Percentiles rank a stretch among this genome's conserved stretches.
Evolutionary conservation across 805 yeast genomes (phyloP).

Genomic region (Starmerella vitae): DNA sequence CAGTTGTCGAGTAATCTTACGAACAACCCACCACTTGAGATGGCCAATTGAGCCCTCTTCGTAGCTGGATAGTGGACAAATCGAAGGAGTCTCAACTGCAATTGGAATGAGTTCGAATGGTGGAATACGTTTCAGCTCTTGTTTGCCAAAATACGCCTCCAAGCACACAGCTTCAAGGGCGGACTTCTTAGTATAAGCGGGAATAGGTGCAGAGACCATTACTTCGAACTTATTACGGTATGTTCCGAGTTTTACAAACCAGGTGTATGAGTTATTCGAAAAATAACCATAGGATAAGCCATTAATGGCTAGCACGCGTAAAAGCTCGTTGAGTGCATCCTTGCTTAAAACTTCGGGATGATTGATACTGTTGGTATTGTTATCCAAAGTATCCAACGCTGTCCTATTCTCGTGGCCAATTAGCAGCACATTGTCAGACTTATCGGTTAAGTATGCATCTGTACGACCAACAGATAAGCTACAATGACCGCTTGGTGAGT

Average conservation of each 20-base stretch:
- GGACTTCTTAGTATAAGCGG: conserved; percentile 1
- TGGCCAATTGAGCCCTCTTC: conserved; percentile 10
- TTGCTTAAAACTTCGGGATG: no score
- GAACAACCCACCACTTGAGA: conserved; percentile 14
- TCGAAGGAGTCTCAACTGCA: conserved; percentile 8
- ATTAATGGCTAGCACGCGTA: conserved; percentile 17
- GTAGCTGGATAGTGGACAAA: conserved; percentile 10
- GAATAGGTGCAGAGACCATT: conserved; percentile 13
- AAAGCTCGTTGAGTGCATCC: no score
- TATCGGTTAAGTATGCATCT: neutral
- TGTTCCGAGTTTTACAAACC: conserved; percentile 13
- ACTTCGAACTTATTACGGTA: conserved; percentile 3
- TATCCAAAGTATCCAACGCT: no score
- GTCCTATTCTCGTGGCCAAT: no score
- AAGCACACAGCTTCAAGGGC: conserved; percentile 8
- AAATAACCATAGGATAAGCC: conserved; percentile 18
- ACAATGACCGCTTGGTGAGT: neutral
- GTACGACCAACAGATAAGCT: neutral
- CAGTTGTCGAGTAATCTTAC: neutral
- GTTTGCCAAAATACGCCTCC: conserved; percentile 4
- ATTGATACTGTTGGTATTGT: no score
- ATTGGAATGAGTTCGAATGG: conserved; percentile 3
- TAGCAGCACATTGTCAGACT: neutral
- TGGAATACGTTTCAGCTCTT: neutral
- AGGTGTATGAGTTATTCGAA: conserved; percentile 11